Conservation (phyloP, 2,329 filamentous ascomycete species). For the Pseudopithomyces chartarum region DNA sequence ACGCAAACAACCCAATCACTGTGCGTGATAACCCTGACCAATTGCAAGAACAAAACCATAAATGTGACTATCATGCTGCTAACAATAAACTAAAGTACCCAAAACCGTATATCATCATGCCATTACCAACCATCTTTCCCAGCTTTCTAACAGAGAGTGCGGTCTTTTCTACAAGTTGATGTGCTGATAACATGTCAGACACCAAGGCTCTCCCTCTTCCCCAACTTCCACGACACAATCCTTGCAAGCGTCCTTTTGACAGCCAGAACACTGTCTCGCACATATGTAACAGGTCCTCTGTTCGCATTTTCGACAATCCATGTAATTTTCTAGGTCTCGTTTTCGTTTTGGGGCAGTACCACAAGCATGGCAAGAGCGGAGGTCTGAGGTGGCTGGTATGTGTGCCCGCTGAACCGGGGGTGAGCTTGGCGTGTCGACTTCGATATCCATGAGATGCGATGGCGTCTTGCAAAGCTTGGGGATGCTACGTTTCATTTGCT, state of each 20-base stretch:
- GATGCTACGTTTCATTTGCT: conserved; percentile 33
- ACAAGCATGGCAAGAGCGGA: conserved; percentile 69
- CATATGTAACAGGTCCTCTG: conserved; percentile 72
- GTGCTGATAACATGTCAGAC: conserved; percentile 60
- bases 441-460: conserved; percentile 42
- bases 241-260: conserved; percentile 64
- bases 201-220: conserved; percentile 67
- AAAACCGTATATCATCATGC: not conserved
- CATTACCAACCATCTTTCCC: not conserved
- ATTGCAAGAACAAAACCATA: too few relatives aligned
- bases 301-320: conserved; percentile 66
- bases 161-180: conserved; percentile 22
- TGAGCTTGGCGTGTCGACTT: conserved; percentile 18
- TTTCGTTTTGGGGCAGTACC: conserved; percentile 68
- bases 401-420: conserved; percentile 2
- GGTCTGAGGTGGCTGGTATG: conserved; percentile 21
- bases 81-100: not conserved
- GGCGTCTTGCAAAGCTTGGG: conserved; percentile 34
- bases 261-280: conserved; percentile 64
- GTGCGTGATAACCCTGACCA: too few relatives aligned
- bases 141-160: not conserved
- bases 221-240: conserved; percentile 71
- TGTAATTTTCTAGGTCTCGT: conserved; percentile 68
- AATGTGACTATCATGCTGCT: too few relatives aligned
- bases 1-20: too few relatives aligned